These are phyloP conservation scores for Flaveria brownii DNA, from an alignment of 129 eudicot genomes.

Conservation along the genomic window DNA sequence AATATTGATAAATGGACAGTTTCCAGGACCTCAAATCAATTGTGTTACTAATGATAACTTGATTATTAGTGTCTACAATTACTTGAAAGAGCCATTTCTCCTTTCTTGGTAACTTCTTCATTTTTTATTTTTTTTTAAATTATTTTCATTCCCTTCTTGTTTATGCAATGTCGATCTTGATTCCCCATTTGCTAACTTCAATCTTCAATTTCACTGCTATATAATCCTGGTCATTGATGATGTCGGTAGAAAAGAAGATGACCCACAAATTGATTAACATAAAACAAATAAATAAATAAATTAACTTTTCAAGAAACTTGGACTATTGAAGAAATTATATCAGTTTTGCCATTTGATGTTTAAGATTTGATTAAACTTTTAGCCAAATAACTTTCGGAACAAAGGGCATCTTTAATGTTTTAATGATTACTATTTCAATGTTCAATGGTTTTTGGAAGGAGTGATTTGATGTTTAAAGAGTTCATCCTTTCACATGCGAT, in stretches of 20 bases:
- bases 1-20: constrained; percentile 94
- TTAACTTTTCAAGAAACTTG: constrained; percentile 9
- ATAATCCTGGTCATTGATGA: not conserved
- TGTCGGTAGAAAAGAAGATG: constrained; percentile 25
- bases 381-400: not conserved
- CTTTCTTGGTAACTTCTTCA: constrained; percentile 71
- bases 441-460: not conserved
- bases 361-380: not conserved
- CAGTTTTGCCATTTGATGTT: not conserved
- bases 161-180: constrained; percentile 14
- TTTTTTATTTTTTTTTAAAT: not conserved
- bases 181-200: not conserved
- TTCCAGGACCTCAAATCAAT: constrained; percentile 93
- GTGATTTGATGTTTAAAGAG: not conserved
- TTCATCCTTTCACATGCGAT: no score
- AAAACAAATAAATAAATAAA: not conserved
- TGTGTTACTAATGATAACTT: constrained; percentile 95
- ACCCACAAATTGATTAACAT: constrained; percentile 28
- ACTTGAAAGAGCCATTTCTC: constrained; percentile 83
- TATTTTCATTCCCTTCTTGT: not conserved
- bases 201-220: not conserved
- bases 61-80: constrained; percentile 87
- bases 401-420: not conserved
- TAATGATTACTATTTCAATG: not conserved
- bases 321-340: not conserved